Conservation (phyloP, 352 stramenopile genomes). For the Phytopythium oedochilum region DNA sequence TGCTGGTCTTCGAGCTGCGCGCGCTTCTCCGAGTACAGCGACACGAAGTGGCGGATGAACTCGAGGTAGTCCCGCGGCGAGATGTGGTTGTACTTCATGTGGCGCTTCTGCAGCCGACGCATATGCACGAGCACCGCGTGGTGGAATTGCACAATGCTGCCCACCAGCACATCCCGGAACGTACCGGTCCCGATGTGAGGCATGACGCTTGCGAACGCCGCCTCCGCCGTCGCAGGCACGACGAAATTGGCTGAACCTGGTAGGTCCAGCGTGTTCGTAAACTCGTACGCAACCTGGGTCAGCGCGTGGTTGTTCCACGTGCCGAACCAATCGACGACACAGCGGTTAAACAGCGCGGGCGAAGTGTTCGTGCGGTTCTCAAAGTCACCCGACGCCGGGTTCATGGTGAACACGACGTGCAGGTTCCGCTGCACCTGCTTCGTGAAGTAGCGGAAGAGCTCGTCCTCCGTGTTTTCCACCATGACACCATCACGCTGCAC, state of each 20-base stretch:
- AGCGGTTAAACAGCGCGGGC: constrained; percentile 99
- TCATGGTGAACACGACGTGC: constrained; percentile 99
- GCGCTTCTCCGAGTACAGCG: constrained; percentile 90
- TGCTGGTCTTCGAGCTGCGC: constrained; percentile 94
- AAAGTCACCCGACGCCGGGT: constrained; percentile 97
- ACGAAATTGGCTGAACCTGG: constrained; percentile 82
- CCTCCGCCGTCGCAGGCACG: constrained; percentile 38
- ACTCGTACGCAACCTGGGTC: constrained; percentile 98
- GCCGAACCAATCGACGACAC: constrained; percentile 99
- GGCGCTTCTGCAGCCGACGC: constrained; percentile 80
- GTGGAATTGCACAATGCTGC: constrained; percentile 86
- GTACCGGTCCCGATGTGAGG: constrained; percentile 62
- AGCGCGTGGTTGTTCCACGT: constrained; percentile 98
- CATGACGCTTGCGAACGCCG: constrained; percentile 50
- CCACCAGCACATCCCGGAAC: constrained; percentile 78
- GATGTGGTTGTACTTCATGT: constrained; percentile 88
- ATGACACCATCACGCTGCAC: constrained; percentile 89
- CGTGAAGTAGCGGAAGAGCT: constrained; percentile 97
- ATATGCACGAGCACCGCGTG: constrained; percentile 83
- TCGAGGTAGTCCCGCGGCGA: constrained; percentile 92
- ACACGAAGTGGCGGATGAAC: constrained; percentile 90
- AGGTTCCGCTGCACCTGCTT: constrained; percentile 98
- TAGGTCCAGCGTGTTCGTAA: constrained; percentile 95
- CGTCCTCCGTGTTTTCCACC: constrained; percentile 92
- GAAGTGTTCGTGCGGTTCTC: constrained; percentile 97